These are phyloP conservation scores for Friedmanniomyces simplex DNA, from an alignment of 495 filamentous ascomycete genomes.

Conservation along the genomic window DNA sequence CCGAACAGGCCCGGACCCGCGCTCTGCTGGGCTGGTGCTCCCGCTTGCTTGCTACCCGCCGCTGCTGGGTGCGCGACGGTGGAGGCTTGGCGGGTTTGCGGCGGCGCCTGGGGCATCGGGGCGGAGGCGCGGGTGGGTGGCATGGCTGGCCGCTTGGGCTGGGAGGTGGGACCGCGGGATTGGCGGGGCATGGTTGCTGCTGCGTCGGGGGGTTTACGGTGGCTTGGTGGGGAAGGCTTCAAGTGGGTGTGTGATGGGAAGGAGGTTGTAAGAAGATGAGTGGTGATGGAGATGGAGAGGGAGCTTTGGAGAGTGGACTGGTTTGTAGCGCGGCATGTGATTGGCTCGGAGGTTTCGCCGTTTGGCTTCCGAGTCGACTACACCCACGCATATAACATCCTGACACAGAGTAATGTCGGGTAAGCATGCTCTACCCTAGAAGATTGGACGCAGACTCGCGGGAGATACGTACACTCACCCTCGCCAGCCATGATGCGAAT, in stretches of 20 bases:
- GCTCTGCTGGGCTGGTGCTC: conserved; percentile 15
- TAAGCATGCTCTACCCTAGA: no score
- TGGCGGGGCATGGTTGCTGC: conserved; percentile 30
- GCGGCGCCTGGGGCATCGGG: conserved; percentile 24
- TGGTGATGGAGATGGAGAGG: background rate
- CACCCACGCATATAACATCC: no score
- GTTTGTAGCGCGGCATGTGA: background rate
- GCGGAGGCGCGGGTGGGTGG: conserved; percentile 18
- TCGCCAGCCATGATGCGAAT: background rate
- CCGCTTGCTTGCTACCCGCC: conserved; percentile 8
- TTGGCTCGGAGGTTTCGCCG: background rate
- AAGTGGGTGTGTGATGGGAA: background rate
- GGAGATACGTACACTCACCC: background rate
- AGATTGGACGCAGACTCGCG: no score
- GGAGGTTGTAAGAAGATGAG: no score
- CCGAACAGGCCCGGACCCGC: conserved; percentile 35
- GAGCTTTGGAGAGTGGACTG: background rate
- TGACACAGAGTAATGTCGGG: no score
- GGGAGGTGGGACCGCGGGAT: conserved; percentile 28
- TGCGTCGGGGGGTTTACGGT: background rate
- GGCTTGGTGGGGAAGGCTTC: background rate
- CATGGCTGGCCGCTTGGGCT: conserved; percentile 22
- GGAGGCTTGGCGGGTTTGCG: conserved; percentile 27
- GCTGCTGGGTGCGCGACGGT: conserved; percentile 30
- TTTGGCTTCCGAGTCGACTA: no score